phyloP scores from a whole-genome alignment of 2,329 filamentous ascomycete genomes.

The Trichophyton verrucosum region DNA sequence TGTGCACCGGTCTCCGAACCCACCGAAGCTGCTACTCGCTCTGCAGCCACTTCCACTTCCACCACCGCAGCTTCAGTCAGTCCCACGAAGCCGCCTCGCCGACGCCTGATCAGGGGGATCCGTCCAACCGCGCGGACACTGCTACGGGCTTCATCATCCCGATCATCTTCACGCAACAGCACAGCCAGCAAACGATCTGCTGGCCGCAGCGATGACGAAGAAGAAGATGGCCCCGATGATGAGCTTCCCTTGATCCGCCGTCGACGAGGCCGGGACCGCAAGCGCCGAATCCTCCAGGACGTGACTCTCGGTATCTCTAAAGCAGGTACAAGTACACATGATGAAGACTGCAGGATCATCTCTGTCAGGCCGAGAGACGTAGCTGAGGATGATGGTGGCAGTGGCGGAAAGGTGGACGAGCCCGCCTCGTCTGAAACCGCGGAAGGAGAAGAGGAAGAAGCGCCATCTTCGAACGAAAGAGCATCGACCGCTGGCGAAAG shows the following conservation, averaged over 20 bases:
- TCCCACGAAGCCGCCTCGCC: slow-evolving; percentile 11
- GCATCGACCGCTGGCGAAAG: background rate
- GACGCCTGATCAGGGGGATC: slow-evolving; percentile 8
- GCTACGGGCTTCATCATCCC: slow-evolving; percentile 24
- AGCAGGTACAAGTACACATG: background rate
- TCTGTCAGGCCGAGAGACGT: slow-evolving; percentile 9
- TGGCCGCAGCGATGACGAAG: slow-evolving; percentile 26
- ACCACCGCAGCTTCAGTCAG: background rate
- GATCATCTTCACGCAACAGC: slow-evolving; percentile 32
- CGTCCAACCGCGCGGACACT: slow-evolving; percentile 19
- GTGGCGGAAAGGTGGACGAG: background rate
- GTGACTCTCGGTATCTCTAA: slow-evolving; percentile 13
- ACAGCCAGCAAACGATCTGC: slow-evolving; percentile 32
- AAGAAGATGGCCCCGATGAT: slow-evolving; percentile 15
- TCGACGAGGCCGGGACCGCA: slow-evolving; percentile 10
- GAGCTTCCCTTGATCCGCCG: slow-evolving; percentile 6
- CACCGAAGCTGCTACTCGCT: background rate
- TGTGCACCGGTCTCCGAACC: background rate
- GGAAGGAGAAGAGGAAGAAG: background rate
- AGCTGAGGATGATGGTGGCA: slow-evolving; percentile 1
- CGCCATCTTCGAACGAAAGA: background rate
- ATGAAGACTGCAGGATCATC: slow-evolving; percentile 8
- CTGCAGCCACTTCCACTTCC: too few relatives aligned
- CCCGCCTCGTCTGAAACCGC: background rate
- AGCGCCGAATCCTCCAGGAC: slow-evolving; percentile 13